phyloP scores from a whole-genome alignment of 805 yeast species.

The Metschnikowia bowlesiae region DNA sequence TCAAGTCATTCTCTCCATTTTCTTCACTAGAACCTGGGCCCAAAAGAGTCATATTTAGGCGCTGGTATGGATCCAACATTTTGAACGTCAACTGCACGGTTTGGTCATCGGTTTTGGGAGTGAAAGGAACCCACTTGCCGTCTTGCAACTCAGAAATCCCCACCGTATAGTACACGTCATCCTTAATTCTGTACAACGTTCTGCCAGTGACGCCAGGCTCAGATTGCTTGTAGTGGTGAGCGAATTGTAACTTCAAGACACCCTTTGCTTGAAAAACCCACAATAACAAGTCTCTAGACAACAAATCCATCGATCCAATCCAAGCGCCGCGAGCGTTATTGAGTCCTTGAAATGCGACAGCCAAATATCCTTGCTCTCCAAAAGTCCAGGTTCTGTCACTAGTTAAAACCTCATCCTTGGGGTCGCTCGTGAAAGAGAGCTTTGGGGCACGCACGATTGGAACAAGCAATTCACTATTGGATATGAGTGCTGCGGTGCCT shows the following conservation, averaged over 20 bases:
- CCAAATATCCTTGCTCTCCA: constrained; percentile 73
- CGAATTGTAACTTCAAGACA: constrained; percentile 53
- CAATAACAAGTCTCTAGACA: constrained; percentile 31
- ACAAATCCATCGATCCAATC: constrained; percentile 66
- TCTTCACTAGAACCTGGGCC: constrained; percentile 32
- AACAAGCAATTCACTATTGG: constrained; percentile 62
- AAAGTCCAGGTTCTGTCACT: constrained; percentile 62
- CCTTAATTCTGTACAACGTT: constrained; percentile 66
- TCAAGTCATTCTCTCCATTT: constrained; percentile 43
- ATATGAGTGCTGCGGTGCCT: constrained; percentile 67
- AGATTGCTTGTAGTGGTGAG: constrained; percentile 51
- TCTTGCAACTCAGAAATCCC: constrained; percentile 43
- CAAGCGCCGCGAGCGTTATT: constrained; percentile 75
- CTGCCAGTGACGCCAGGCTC: constrained; percentile 33
- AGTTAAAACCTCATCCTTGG: constrained; percentile 41
- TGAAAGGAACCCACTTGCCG: constrained; percentile 68
- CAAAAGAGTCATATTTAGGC: constrained; percentile 55
- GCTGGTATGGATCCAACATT: constrained; percentile 93
- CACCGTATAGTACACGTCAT: constrained; percentile 54
- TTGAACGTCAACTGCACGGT: constrained; percentile 79
- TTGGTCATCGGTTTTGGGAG: constrained; percentile 31
- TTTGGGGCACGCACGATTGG: constrained; percentile 67
- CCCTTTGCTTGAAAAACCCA: constrained; percentile 77
- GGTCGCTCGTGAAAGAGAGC: constrained; percentile 54
- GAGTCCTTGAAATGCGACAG: constrained; percentile 74